A percentile compares a stretch with the other conserved stretches of the same genome.
These are phyloP conservation scores for Dorcoceras hygrometricum DNA, from an alignment of 257 asterid species.

Conservation along the genomic window DNA sequence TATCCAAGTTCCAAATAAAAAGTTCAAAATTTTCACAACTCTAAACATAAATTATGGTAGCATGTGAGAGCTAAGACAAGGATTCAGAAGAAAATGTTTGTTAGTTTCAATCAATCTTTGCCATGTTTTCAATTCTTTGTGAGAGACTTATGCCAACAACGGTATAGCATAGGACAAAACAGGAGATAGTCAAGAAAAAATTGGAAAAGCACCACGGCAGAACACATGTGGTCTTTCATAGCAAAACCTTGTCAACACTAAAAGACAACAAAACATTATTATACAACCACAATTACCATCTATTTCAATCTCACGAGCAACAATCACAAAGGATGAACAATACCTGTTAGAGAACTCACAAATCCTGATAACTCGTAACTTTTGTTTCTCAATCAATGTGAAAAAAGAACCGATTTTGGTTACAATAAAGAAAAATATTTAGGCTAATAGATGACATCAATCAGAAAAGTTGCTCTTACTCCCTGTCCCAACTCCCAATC, in stretches of 20 bases:
- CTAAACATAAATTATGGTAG: background rate
- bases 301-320: background rate
- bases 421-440: background rate
- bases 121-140: background rate
- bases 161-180: no score
- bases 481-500: no score
- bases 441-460: background rate
- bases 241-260: no score
- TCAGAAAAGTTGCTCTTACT: background rate
- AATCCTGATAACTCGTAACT: background rate
- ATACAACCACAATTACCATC: no score
- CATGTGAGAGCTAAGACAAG: background rate
- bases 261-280: no score
- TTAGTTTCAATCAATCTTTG: background rate
- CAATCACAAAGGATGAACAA: background rate
- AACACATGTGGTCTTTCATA: no score
- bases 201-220: no score
- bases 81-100: background rate
- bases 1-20: background rate
- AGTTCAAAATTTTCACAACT: background rate
- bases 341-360: background rate
- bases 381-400: background rate
- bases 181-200: no score
- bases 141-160: no score
- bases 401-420: background rate